Evolutionary conservation across 345 rosid genomes (phyloP).

Genomic region (Moricandia moricandioides): DNA sequence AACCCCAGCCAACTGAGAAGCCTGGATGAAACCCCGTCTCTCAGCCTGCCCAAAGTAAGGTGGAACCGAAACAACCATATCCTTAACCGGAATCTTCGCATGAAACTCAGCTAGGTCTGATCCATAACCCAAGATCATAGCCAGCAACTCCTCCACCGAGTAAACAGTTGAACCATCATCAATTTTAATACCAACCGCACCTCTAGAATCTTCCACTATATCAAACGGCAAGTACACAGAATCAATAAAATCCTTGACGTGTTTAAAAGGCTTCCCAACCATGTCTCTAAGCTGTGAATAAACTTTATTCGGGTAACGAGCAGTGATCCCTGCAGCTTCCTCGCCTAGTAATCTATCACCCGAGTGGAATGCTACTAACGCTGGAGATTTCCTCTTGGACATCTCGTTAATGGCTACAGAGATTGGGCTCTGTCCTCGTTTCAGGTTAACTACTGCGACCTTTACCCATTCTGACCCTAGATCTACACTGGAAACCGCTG

Average conservation of each 20-base stretch:
- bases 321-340: slow-evolving; percentile 90
- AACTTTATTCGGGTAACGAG: slow-evolving; percentile 82
- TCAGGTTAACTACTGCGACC: slow-evolving; percentile 86
- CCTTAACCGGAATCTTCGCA: slow-evolving; percentile 62
- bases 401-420: slow-evolving; percentile 93
- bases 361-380: slow-evolving; percentile 75
- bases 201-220: slow-evolving; percentile 74
- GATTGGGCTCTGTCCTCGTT: slow-evolving; percentile 86
- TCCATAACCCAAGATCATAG: slow-evolving; percentile 77
- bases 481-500: slow-evolving; percentile 92
- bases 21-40: slow-evolving; percentile 80
- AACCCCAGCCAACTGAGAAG: slow-evolving; percentile 88
- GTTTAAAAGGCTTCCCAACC: slow-evolving; percentile 73
- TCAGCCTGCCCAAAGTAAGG: slow-evolving; percentile 96
- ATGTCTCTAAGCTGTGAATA: slow-evolving; percentile 76
- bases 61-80: slow-evolving; percentile 79
- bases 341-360: slow-evolving; percentile 77
- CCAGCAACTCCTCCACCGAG: slow-evolving; percentile 82
- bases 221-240: slow-evolving; percentile 72
- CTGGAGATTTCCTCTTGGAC: slow-evolving; percentile 97
- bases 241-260: slow-evolving; percentile 57
- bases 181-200: slow-evolving; percentile 55
- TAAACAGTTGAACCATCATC: slow-evolving; percentile 49
- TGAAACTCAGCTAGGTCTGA: slow-evolving; percentile 76
- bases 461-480: slow-evolving; percentile 95